A percentile compares a stretch with the other conserved stretches of the same genome.
phyloP scores from a whole-genome alignment of 495 filamentous ascomycete species.

The Aspergillus olivimuriae region DNA sequence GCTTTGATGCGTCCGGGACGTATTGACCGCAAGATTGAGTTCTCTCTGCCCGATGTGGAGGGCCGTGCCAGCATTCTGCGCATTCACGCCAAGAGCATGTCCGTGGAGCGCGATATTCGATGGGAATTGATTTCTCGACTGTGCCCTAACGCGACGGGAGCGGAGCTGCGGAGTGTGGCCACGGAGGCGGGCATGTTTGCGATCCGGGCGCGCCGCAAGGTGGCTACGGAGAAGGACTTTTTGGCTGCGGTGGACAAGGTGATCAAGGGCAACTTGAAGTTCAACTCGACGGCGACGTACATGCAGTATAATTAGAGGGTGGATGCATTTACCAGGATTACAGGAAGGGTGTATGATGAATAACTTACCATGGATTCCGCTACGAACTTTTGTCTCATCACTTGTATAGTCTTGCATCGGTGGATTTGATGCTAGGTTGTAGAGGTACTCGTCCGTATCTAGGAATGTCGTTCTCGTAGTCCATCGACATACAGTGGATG shows the following conservation, averaged over 20 bases:
- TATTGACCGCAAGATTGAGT: slow-evolving; percentile 98
- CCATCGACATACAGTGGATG: no score
- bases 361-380: no score
- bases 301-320: slow-evolving; percentile 91
- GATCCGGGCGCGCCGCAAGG: slow-evolving; percentile 93
- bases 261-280: slow-evolving; percentile 98
- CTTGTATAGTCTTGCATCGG: no score
- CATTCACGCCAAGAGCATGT: slow-evolving; percentile 99
- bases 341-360: slow-evolving; percentile 27
- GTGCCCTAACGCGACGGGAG: slow-evolving; percentile 95
- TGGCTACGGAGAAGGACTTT: slow-evolving; percentile 99
- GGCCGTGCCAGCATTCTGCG: slow-evolving; percentile 95
- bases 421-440: no score
- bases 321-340: background rate
- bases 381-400: no score
- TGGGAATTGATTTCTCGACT: slow-evolving; percentile 97
- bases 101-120: slow-evolving; percentile 94
- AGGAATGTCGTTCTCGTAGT: no score
- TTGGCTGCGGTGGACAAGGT: slow-evolving; percentile 97
- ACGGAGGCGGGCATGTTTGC: slow-evolving; percentile 99
- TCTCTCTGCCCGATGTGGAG: slow-evolving; percentile 92
- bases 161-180: slow-evolving; percentile 89
- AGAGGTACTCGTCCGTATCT: no score
- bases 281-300: slow-evolving; percentile 97
- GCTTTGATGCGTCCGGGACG: slow-evolving; percentile 95